Evolutionary conservation across 2,329 filamentous ascomycete genomes (phyloP).

Genomic region (Colletotrichum orchidophilum): DNA sequence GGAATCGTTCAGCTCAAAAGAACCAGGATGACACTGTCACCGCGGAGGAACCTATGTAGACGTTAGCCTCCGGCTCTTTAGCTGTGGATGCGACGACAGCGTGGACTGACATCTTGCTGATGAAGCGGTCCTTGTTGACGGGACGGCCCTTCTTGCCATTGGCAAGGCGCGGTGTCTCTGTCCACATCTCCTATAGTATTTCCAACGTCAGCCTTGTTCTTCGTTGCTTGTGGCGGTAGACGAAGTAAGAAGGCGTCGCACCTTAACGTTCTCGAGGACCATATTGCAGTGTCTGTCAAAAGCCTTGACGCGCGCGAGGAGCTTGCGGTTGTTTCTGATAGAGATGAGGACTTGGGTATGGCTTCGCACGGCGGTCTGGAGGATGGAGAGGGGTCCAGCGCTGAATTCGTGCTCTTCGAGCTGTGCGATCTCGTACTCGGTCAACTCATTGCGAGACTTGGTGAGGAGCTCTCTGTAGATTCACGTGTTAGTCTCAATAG

Average conservation of each 20-base stretch:
- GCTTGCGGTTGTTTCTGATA: conserved; percentile 97
- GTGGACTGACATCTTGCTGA: conserved; percentile 89
- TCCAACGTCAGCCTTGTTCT: conserved; percentile 1
- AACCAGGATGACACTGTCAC: conserved; percentile 89
- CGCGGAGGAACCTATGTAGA: conserved; percentile 76
- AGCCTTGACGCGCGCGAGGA: conserved; percentile 95
- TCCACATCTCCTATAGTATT: conserved; percentile 87
- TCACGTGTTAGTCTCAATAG: conserved; percentile 41
- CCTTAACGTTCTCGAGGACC: conserved; percentile 87
- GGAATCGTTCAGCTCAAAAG: conserved; percentile 70
- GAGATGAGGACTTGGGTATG: conserved; percentile 97
- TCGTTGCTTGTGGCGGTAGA: neutral
- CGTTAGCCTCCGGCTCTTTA: neutral
- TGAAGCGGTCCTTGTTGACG: conserved; percentile 98
- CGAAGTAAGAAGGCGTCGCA: neutral
- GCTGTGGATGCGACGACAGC: neutral
- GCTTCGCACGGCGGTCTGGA: conserved; percentile 94
- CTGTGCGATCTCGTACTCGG: conserved; percentile 90
- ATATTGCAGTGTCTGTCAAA: conserved; percentile 99
- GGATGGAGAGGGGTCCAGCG: conserved; percentile 77
- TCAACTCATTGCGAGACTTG: conserved; percentile 90
- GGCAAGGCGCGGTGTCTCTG: conserved; percentile 84
- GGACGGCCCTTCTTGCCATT: conserved; percentile 88
- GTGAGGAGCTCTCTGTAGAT: conserved; percentile 79
- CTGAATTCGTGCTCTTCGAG: conserved; percentile 67